These are phyloP conservation scores for Volutella citrinella DNA, from an alignment of 2,329 filamentous ascomycete genomes.

Conservation along the genomic window DNA sequence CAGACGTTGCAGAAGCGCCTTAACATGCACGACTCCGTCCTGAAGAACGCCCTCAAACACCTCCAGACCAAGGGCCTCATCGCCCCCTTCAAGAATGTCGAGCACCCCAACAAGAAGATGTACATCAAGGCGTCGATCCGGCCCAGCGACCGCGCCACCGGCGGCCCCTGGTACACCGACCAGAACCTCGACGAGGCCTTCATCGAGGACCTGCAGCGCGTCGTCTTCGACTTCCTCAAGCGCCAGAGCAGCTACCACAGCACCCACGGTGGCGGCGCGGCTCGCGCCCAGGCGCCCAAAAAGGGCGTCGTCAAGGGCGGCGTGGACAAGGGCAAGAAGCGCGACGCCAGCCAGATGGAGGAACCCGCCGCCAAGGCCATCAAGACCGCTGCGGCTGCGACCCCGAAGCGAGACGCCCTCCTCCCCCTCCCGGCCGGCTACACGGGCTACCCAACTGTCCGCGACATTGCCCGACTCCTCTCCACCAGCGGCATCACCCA, in stretches of 20 bases:
- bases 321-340: constrained; percentile 47
- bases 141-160: constrained; percentile 86
- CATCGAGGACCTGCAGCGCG: constrained; percentile 71
- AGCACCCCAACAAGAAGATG: constrained; percentile 88
- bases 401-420: constrained; percentile 35
- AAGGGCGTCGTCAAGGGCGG: constrained; percentile 54
- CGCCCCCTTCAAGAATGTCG: constrained; percentile 86
- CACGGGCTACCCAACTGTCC: constrained; percentile 74
- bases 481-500: constrained; percentile 67
- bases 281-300: constrained; percentile 47
- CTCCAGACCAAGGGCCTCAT: constrained; percentile 81
- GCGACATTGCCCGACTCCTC: constrained; percentile 73
- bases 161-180: constrained; percentile 92
- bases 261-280: constrained; percentile 29
- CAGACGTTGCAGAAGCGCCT: constrained; percentile 77
- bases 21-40: constrained; percentile 77
- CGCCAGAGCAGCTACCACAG: constrained; percentile 66
- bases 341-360: constrained; percentile 41
- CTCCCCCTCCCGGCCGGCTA: constrained; percentile 64
- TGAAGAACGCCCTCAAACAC: constrained; percentile 79
- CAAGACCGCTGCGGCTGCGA: constrained; percentile 18
- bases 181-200: constrained; percentile 86
- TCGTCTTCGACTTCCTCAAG: constrained; percentile 73
- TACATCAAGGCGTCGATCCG: constrained; percentile 87
- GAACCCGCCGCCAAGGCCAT: constrained; percentile 27